Evolutionary conservation across 495 filamentous ascomycete genomes (phyloP).

Genomic region (Penicillium maclennaniae): DNA sequence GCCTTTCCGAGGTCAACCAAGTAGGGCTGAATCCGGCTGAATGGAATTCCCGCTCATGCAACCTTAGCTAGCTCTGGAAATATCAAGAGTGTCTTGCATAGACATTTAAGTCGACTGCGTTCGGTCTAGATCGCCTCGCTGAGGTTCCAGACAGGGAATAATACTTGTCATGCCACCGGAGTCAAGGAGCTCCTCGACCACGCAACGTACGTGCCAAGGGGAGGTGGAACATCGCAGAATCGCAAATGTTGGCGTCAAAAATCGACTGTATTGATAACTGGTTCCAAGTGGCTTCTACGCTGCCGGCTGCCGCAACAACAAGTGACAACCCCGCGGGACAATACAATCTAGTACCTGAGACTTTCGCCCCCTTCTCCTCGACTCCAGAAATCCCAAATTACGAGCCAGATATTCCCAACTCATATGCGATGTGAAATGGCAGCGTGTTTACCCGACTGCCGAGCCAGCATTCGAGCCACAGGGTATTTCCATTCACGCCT

Average conservation of each 20-base stretch:
- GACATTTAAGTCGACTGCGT: neutral
- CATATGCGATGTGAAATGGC: conserved; percentile 6
- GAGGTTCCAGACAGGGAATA: too few relatives aligned
- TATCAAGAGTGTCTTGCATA: neutral
- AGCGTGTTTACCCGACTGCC: conserved; percentile 24
- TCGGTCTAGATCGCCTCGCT: neutral
- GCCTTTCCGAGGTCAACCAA: too few relatives aligned
- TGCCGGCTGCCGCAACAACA: neutral
- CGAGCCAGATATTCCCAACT: too few relatives aligned
- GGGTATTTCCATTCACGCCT: neutral
- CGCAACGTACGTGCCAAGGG: neutral
- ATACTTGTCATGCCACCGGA: neutral
- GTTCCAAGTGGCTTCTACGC: neutral
- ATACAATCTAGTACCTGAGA: neutral
- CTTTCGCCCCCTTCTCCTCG: too few relatives aligned
- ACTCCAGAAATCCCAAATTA: neutral
- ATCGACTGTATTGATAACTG: neutral
- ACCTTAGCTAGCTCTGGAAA: neutral
- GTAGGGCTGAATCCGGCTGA: neutral
- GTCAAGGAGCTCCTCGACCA: neutral
- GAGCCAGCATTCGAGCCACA: conserved; percentile 12
- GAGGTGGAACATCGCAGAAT: neutral
- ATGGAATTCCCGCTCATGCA: neutral
- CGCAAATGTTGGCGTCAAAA: neutral
- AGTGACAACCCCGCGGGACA: neutral